Evolutionary conservation across 192 early-diverging fungal species (phyloP), one percentile per base, ranked within the genome.

Genomic region (Spizellomyces sp.): DNA sequence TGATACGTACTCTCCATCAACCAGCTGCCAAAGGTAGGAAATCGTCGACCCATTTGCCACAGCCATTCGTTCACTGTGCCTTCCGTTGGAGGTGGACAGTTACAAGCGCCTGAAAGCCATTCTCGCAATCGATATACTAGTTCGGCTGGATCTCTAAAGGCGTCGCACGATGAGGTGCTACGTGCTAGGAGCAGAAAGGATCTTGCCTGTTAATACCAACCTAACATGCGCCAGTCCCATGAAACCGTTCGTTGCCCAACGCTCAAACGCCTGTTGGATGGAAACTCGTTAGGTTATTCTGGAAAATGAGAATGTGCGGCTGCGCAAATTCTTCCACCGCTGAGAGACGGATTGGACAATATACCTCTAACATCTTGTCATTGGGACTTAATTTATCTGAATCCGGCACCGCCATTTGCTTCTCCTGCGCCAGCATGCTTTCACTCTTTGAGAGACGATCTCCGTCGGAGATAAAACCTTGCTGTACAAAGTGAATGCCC

Each of bases 1-100:
- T 64, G 45, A 52, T 44, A 68, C 66, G 54, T 44, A 68, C 66
- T 68, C 52, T 68, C 66, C 55, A 68, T 68, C 66, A 68, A 56
- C 66, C 66, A 68, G 6, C 52, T 54, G 27, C 66, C 66, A 55
- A 68, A 68, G 1, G 15, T 19, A 12, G 66, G 66, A 42, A 68
- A 68, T 14, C n/a, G 27, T 7, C 66, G 48, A 0, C 66, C 66
- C 55, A 68, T 22, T 19, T 56, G 15, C 66, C 66, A 68, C 54
- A 68, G 52, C 55, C 55, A 52, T 19, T 68, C 66, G 10, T 58
- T 55, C 8, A 68, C 44, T 8, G 48, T 42, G 7, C 41, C 21
- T 6, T 52, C 55, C 6, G 15, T 56, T 42, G 52, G 21, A 10
- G 21, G 66, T 10, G 50, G 21, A 58, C 50, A 54, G 50, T 54